Conservation (phyloP, 495 filamentous ascomycete genomes). For the Aspergillus olivimuriae region DNA sequence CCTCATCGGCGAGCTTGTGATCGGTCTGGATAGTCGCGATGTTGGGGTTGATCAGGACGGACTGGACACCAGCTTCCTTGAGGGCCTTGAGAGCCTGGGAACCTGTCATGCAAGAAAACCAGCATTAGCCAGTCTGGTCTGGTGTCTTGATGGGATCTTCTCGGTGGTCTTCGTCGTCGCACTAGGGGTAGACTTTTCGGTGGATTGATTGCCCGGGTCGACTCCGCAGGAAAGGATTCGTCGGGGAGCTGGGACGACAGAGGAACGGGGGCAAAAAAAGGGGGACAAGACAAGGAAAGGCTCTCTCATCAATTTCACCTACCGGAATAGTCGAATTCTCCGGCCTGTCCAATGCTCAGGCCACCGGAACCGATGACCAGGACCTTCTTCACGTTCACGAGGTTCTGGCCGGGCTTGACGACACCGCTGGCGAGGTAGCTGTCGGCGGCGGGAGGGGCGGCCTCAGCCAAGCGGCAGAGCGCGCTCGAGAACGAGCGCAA, state of each 20-base stretch:
- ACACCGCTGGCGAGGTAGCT: constrained; percentile 96
- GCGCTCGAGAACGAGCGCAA: constrained; percentile 41
- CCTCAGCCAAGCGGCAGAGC: constrained; percentile 36
- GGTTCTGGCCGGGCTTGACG: constrained; percentile 70
- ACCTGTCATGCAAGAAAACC: no score
- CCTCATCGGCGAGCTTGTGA: constrained; percentile 90
- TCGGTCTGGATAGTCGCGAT: constrained; percentile 99
- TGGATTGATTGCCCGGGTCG: no score
- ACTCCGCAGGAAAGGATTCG: no score
- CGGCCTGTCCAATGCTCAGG: constrained; percentile 95
- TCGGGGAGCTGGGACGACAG: no score
- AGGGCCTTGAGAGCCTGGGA: constrained; percentile 90
- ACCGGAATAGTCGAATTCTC: constrained; percentile 99
- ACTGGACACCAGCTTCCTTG: constrained; percentile 93
- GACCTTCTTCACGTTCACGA: constrained; percentile 82
- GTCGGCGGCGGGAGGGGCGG: constrained; percentile 93
- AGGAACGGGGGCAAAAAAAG: no score
- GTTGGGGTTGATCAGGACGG: constrained; percentile 96
- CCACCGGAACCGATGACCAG: constrained; percentile 92
- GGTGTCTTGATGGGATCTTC: no score
- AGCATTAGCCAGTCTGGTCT: no score
- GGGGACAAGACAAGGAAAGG: constrained; percentile 65
- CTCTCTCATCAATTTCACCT: constrained; percentile 68
- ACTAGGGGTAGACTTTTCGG: no score
- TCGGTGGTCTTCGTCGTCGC: no score